Evolutionary conservation across 73 alveolate species (phyloP), one percentile per base, ranked within the genome.

Genomic region (Paramecium bursaria): DNA sequence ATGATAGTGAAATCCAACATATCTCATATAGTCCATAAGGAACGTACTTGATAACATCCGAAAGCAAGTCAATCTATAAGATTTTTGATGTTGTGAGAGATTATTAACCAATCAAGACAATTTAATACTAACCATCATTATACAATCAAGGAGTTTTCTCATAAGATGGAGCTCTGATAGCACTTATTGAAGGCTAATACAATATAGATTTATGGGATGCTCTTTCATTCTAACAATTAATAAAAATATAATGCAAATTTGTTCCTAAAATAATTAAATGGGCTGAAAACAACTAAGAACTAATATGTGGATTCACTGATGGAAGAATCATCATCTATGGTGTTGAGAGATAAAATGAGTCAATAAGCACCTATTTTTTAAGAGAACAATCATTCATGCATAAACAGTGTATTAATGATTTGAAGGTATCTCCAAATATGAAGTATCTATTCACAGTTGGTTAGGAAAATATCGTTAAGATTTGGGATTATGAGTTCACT

Each of bases 31-130:
- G 92, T 13, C 90, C 95, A 0, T 79, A 82, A 46, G 90, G 93
- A 26, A 80, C 77, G 14, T 57, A 87, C 21, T 67, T 92, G 14
- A 73, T 92, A 6, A 75, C 93, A 15, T 90, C 86, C 25, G 88
- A 92, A 33, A 86, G 74, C 17, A 94, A 90, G 50, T 92, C 94
- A 0, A 75, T 73, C 52, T 85, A 90, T 9, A 87, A 92, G 19
- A 60, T 92, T 2, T 94, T 90, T 75, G 92, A 92, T 67, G 91
- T 87, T 3, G 42, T 42, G 14, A 86, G 92, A 54, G 90, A 92
- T 51, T 94, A 87, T 55, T 52, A 90, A 79, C 97, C 97, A n/a
- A 91, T 92, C 3, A 92, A 92, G 73, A 90, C 89, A 60, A 92
- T 73, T 87, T 49, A 87, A 75, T 50, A 74, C 80, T 51, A 92